Evolutionary conservation across 495 filamentous ascomycete species (phyloP).

Genomic region (Xeromyces bisporus): DNA sequence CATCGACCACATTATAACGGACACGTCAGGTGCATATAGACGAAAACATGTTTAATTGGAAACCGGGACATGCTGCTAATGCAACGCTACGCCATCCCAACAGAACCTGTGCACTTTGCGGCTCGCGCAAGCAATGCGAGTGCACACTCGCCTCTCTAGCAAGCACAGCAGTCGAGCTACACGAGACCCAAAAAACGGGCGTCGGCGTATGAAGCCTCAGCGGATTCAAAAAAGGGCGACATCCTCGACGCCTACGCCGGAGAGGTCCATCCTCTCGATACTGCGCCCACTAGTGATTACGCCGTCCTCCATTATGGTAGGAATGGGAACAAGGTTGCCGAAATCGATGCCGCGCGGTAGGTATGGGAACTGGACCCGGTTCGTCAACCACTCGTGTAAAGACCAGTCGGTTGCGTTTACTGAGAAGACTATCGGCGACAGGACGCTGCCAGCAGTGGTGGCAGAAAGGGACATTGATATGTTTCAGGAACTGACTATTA

Average conservation of each 20-base stretch:
- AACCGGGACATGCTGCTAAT: constrained; percentile 1
- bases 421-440: constrained; percentile 9
- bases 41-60: constrained; percentile 4
- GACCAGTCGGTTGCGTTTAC: constrained; percentile 23
- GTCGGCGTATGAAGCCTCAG: constrained; percentile 18
- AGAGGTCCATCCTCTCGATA: constrained; percentile 7
- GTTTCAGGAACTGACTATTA: constrained; percentile 19
- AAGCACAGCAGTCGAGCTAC: constrained; percentile 17
- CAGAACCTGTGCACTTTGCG: constrained; percentile 9
- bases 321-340: neutral
- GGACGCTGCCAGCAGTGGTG: constrained; percentile 7
- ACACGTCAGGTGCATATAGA: constrained; percentile 8
- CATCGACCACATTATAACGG: constrained; percentile 5
- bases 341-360: constrained; percentile 1
- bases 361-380: constrained; percentile 41
- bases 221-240: constrained; percentile 9
- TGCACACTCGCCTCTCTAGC: constrained; percentile 6
- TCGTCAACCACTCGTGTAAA: constrained; percentile 59
- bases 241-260: constrained; percentile 20
- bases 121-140: constrained; percentile 2
- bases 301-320: constrained; percentile 1
- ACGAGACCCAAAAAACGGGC: constrained; percentile 14
- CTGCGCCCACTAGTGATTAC: constrained; percentile 2
- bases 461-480: constrained; percentile 12
- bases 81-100: constrained; percentile 3